Conservation (phyloP, 306 rosid species). For the Sicyos edulis region DNA sequence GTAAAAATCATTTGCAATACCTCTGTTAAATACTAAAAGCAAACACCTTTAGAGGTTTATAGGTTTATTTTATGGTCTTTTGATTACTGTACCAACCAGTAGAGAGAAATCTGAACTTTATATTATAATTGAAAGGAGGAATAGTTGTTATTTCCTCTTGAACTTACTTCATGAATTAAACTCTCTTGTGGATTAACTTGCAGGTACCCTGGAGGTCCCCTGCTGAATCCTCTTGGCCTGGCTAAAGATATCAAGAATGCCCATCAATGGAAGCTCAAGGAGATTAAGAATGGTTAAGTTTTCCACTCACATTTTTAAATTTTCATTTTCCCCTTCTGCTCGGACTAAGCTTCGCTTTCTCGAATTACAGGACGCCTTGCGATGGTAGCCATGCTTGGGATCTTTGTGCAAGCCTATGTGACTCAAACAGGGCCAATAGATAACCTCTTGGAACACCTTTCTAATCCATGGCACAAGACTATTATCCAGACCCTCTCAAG, state of each 20-base stretch:
- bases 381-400: constrained; percentile 84
- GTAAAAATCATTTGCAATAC: no score
- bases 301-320: not conserved
- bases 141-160: not conserved
- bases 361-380: constrained; percentile 61
- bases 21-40: no score
- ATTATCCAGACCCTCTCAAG: constrained; percentile 61
- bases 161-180: not conserved
- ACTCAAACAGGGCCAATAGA: constrained; percentile 92
- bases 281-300: constrained; percentile 74
- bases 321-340: not conserved
- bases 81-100: not conserved
- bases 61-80: not conserved
- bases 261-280: constrained; percentile 78
- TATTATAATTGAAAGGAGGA: not conserved
- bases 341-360: not conserved
- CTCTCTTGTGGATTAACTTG: constrained; percentile 3
- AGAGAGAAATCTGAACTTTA: not conserved
- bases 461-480: constrained; percentile 90
- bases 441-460: constrained; percentile 82
- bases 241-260: constrained; percentile 77
- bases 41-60: no score
- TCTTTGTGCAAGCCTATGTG: constrained; percentile 82
- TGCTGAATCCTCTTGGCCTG: constrained; percentile 77
- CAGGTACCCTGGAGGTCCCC: constrained; percentile 82